Base-by-base conservation (phyloP, 306 rosid species). In the Cicer judaicum region DNA sequence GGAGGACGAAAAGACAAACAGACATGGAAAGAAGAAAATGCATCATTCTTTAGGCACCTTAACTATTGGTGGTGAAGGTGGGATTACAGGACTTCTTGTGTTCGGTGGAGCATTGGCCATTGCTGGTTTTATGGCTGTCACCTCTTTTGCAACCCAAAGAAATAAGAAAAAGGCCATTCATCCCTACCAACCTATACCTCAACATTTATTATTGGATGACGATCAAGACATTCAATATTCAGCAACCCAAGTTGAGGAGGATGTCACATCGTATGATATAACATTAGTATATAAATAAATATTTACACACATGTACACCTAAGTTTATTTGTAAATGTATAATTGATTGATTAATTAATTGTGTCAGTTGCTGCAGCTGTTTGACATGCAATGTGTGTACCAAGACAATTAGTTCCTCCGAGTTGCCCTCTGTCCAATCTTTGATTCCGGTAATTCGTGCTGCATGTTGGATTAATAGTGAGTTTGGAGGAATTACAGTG, bases 71-170 rank as follows among this genome's bases (percentile, higher is more conserved):
- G 79, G 81, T 7, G 79, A 75, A 19, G 75, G 78, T 46, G 88
- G 83, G 1, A 64, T 87, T 69, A 72, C 79, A 1, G 88, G 88
- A 47, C 72, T 87, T 36, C 29, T 87, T 7, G 70, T 84, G 55
- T 72, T 82, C 6, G 90, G 90, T 62, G 90, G 90, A 39, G 90
- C 83, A 34, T 64, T 86, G 83, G 90, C 83, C 57, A 14, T 87
- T 61, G 84, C 82, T 5, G 82, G 88, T 80, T 76, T 82, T 68
- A 55, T 79, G 60, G 84, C 84, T 5, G 74, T 72, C 7, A 74
- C 82, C 0, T 66, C 83, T 72, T 77, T 84, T 63, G 56, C 81
- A 3, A 65, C 41, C 62, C 80, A 77, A 47, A 67, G 47, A 53
- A 44, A 36, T 1, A 78, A 71, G 77, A 47, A 59, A 50, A 70